Evolutionary conservation across 2,329 filamentous ascomycete genomes (phyloP).

Genomic region (Aspergillus fructus): DNA sequence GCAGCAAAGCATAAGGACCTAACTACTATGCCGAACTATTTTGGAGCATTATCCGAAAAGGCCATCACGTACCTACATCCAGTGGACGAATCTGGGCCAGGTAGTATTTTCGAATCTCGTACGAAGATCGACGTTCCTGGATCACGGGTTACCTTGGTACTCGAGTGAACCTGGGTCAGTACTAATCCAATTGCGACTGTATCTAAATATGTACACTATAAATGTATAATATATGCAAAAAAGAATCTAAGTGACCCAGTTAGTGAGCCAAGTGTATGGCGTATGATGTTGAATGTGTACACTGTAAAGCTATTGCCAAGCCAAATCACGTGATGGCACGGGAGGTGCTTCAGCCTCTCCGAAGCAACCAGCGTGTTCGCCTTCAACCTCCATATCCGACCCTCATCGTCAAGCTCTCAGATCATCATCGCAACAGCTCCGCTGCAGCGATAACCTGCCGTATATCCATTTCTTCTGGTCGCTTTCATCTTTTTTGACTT

Average conservation of each 20-base stretch:
- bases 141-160: conserved; percentile 24
- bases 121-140: conserved; percentile 40
- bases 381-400: conserved; percentile 33
- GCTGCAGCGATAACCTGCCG: conserved; percentile 24
- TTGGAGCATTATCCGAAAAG: conserved; percentile 43
- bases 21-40: conserved; percentile 28
- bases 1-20: conserved; percentile 18
- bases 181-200: not conserved
- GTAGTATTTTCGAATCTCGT: conserved; percentile 16
- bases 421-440: conserved; percentile 28
- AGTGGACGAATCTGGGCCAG: conserved; percentile 6
- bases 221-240: not conserved
- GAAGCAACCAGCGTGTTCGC: conserved; percentile 37
- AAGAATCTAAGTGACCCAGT: too few relatives aligned
- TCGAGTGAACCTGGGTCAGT: conserved; percentile 8
- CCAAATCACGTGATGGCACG: conserved; percentile 30
- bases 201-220: not conserved
- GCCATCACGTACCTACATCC: conserved; percentile 35
- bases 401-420: conserved; percentile 27
- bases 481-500: conserved; percentile 15
- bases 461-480: conserved; percentile 16
- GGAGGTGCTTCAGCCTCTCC: conserved; percentile 24
- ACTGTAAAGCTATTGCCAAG: conserved; percentile 25
- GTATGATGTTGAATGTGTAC: not conserved
- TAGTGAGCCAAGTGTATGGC: not conserved